Evolutionary conservation across 2,329 filamentous ascomycete genomes (phyloP), one percentile per base, ranked within the genome.

Genomic region (Corniculantispora saksenae): DNA sequence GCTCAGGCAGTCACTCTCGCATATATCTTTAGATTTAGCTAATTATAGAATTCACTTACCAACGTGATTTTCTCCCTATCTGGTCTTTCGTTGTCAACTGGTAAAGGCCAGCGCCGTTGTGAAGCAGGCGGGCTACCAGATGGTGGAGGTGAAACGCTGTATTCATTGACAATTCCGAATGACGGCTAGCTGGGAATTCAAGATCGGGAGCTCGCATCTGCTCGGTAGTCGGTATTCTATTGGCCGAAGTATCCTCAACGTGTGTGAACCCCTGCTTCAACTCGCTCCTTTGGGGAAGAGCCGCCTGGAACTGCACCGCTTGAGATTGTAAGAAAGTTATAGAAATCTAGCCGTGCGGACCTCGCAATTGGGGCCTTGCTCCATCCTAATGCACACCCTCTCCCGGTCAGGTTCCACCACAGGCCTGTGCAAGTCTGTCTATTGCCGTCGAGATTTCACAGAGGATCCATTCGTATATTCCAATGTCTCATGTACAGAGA

Each of bases 401-500:
- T 59, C 40, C 56, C 15, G 17, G 8, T 48, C 19, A 17, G 40
- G 56, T 59, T 23, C 56, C 25, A 58, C 56, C 32, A 13, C 25
- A 8, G 40, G 25, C 5, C 40, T 47, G 17, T 23, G n/a, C n/a
- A 38, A 17, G 53, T 13, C 25, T 9, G 5, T 48, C 15, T 47
- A 47, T 48, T 59, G 19, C 32, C 32, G n/a, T 47, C 19, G 40
- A 59, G 56, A 21, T 27, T 40, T 13, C 35, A 2, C 23, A 12
- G 29, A 57, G 38, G 55, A 38, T 32, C 56, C 32, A 19, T 32
- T 19, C 25, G 40, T 25, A 56, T 25, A 58, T 58, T 38, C 43
- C 55, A 45, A 58, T 58, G 55, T 58, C 55, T 45, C 38, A 59
- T 21, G 38, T 32, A 19, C 35, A 38, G 54, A 32, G 40, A 48